These are phyloP conservation scores for Rhodotorula sp. DNA, from an alignment of 1,284 basidiomycete species.

Conservation along the genomic window DNA sequence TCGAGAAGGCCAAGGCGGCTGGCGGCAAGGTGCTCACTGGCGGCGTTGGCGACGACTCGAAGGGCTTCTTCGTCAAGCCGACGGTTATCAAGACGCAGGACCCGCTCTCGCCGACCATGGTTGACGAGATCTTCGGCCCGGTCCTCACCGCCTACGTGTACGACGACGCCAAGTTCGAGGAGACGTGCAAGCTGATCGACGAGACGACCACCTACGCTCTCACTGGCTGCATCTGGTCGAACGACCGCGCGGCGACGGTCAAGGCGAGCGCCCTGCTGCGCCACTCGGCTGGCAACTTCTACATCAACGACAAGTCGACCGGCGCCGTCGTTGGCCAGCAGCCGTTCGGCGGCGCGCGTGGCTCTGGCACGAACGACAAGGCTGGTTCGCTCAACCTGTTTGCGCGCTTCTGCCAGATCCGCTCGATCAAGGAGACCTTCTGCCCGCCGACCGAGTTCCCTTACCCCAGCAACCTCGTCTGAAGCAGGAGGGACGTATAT, in stretches of 20 bases:
- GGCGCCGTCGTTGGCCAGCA: slow-evolving; percentile 2
- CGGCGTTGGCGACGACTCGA: slow-evolving; percentile 80
- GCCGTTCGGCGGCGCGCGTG: slow-evolving; percentile 9
- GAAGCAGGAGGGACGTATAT: neutral
- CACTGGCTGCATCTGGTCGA: slow-evolving; percentile 79
- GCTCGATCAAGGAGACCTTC: slow-evolving; percentile 90
- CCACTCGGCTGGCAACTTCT: slow-evolving; percentile 78
- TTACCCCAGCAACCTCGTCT: slow-evolving; percentile 19
- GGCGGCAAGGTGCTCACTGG: slow-evolving; percentile 88
- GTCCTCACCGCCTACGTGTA: slow-evolving; percentile 91
- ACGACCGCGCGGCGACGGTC: slow-evolving; percentile 74
- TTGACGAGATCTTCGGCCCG: slow-evolving; percentile 95
- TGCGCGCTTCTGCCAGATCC: slow-evolving; percentile 65
- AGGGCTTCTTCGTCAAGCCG: slow-evolving; percentile 90
- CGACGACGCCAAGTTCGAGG: slow-evolving; percentile 76
- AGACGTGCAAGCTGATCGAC: slow-evolving; percentile 85
- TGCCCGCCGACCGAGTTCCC: slow-evolving; percentile 8
- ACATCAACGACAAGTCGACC: slow-evolving; percentile 56
- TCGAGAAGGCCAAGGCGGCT: slow-evolving; percentile 81
- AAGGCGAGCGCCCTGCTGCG: slow-evolving; percentile 71
- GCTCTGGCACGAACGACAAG: slow-evolving; percentile 97
- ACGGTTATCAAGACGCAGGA: slow-evolving; percentile 94
- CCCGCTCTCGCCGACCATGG: slow-evolving; percentile 86
- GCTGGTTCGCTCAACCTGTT: slow-evolving; percentile 60
- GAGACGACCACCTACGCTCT: slow-evolving; percentile 84